These are phyloP conservation scores for Solanum chacoense DNA, from an alignment of 305 asterid genomes.

Conservation along the genomic window DNA sequence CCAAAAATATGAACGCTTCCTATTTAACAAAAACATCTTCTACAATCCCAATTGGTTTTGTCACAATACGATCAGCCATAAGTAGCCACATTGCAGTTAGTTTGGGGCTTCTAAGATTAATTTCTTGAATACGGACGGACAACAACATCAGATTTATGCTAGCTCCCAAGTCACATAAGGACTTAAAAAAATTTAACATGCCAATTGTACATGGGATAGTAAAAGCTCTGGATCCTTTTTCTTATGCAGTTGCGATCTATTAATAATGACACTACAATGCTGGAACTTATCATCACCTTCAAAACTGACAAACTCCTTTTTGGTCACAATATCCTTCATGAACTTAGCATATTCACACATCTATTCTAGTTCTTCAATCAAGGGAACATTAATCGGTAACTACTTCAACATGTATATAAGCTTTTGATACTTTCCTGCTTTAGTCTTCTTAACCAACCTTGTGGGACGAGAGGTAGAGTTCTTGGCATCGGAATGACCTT, in stretches of 20 bases:
- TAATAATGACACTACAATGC: background rate
- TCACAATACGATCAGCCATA: background rate
- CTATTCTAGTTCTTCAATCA: background rate
- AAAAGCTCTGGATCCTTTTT: background rate
- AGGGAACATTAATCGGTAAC: background rate
- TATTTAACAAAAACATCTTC: background rate
- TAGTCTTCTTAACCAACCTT: background rate
- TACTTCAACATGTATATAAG: background rate
- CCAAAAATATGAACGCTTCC: background rate
- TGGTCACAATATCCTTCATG: background rate
- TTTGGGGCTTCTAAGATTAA: background rate
- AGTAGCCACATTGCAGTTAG: background rate
- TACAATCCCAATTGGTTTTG: background rate
- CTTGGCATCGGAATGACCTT: background rate
- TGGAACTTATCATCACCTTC: background rate
- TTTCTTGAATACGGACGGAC: background rate
- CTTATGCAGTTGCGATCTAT: background rate
- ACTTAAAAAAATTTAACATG: background rate
- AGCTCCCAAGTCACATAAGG: background rate
- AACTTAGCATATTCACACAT: background rate
- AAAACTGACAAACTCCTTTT: background rate
- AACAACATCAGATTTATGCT: background rate
- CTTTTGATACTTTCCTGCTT: background rate
- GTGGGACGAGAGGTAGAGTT: background rate
- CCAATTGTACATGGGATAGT: background rate